Base-by-base conservation (phyloP, 441 rosid genomes). In the Populus tomentosa region DNA sequence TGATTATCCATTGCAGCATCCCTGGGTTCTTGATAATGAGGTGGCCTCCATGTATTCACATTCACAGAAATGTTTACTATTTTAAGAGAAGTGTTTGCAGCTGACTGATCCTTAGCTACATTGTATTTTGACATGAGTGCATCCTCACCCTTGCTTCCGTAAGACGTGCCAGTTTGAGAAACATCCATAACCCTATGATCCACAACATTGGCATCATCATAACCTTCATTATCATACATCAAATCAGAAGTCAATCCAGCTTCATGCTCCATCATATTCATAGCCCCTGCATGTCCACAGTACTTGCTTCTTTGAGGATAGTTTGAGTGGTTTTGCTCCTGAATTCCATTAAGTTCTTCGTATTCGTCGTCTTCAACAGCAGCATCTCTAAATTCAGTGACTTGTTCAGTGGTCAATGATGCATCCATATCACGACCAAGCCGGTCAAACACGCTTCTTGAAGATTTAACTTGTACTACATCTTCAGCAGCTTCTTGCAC, bases 401-500 rank as follows among this genome's bases (percentile, higher is more conserved):
- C 74, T 70, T 40, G 84, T 56, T 80, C 87, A 77, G 71, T 56
- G 53, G 83, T 77, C 79, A 80, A 89, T 59, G 85, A 76, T 33
- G 83, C 77, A 75, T 80, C 84, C 76, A 82, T 76, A 59, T 87
- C 85, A 77, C 84, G 89, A 78, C 97, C 87, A 72, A 96, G 90
- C 76, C 98, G 88, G 83, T 92, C 98, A 82, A 96, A 96, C 77
- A 96, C 98, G 75, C 94, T 94, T 84, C 92, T 88, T 20, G 88
- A 81, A 73, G 90, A 75, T 83, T 88, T 90, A 68, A 83, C 77
- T 75, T 86, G 92, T 69, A 72, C 84, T 53, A 86, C 94, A 88
- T 94, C 99, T 83, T 90, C 91, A 64, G 95, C 92, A 79, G 99
- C 98, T 89, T 94, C 98, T 40, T 91, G 88, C 26, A 94, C 97